phyloP scores from a whole-genome alignment of 108 stramenopile genomes.

The Nitzschia palea region DNA sequence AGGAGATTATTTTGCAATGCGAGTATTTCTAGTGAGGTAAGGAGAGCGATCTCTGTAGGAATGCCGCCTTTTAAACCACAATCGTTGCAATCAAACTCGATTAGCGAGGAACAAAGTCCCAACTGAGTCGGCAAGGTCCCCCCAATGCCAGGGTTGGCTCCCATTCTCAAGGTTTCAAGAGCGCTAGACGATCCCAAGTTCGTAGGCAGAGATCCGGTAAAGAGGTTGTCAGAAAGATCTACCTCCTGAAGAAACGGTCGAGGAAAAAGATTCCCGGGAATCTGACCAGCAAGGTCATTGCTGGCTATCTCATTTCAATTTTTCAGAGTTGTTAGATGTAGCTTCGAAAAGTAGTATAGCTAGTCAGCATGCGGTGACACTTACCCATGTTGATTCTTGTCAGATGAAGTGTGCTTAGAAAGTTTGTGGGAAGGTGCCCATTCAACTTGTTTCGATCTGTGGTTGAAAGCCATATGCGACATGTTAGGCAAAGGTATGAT shows the following conservation, averaged over 20 bases:
- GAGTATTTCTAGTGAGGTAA: not conserved
- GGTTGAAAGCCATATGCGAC: no score
- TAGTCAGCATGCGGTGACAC: no score
- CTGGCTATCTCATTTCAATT: no score
- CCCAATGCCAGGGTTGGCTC: not conserved
- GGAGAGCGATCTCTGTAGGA: not conserved
- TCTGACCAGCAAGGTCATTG: constrained; percentile 45
- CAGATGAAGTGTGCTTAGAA: no score
- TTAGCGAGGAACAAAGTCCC: not conserved
- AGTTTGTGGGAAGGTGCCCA: no score
- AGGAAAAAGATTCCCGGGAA: constrained; percentile 43
- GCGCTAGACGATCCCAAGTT: not conserved
- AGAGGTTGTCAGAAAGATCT: not conserved
- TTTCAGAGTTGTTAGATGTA: no score
- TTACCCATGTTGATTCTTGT: no score
- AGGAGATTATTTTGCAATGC: not conserved
- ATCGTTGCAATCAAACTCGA: not conserved
- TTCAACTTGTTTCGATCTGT: no score
- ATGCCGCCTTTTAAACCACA: not conserved
- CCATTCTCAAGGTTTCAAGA: not conserved
- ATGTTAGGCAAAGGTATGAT: no score
- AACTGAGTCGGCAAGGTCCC: not conserved
- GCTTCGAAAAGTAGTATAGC: no score
- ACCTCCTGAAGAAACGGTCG: constrained; percentile 4
- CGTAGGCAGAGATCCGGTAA: not conserved